A percentile compares a stretch with the other conserved stretches of the same genome.
phyloP scores from a whole-genome alignment of 768 basidiomycete species.

The Scleroderma citrinum region DNA sequence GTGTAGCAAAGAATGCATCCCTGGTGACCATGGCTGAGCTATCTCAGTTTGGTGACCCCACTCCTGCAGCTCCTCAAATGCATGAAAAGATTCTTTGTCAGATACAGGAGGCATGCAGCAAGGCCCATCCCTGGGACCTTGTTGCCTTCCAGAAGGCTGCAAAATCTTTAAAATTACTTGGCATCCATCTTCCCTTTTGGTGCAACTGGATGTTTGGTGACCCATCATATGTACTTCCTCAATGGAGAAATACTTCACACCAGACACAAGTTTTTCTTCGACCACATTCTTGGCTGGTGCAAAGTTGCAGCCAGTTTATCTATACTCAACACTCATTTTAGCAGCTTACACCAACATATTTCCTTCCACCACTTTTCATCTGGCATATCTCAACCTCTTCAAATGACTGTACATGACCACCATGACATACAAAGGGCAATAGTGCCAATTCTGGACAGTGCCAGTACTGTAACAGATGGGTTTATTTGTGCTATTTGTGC shows the following conservation, averaged over 20 bases:
- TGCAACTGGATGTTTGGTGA: conserved; percentile 29
- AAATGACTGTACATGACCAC: conserved; percentile 36
- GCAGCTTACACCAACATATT: conserved; percentile 24
- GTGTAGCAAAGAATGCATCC: conserved; percentile 2
- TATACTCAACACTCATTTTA: conserved; percentile 33
- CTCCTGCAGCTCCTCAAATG: background rate
- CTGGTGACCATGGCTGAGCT: conserved; percentile 2
- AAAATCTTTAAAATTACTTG: conserved; percentile 3
- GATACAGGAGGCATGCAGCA: background rate
- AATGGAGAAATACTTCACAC: conserved; percentile 35
- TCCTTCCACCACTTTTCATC: conserved; percentile 33
- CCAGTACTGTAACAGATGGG: conserved; percentile 21
- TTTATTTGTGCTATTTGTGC: conserved; percentile 30
- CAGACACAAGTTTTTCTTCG: conserved; percentile 11
- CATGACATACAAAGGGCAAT: conserved; percentile 32
- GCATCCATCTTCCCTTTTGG: conserved; percentile 28
- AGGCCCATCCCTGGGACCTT: conserved; percentile 19
- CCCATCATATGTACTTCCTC: conserved; percentile 25
- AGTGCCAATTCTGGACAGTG: conserved; percentile 23
- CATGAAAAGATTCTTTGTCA: background rate
- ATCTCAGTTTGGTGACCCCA: conserved; percentile 3
- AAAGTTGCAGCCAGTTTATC: conserved; percentile 21
- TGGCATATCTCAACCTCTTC: conserved; percentile 35
- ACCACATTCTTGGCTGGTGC: conserved; percentile 36
- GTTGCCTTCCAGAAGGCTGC: conserved; percentile 18